phyloP scores from a whole-genome alignment of 208 protist genomes.

The Tritrichomonas foetus region DNA sequence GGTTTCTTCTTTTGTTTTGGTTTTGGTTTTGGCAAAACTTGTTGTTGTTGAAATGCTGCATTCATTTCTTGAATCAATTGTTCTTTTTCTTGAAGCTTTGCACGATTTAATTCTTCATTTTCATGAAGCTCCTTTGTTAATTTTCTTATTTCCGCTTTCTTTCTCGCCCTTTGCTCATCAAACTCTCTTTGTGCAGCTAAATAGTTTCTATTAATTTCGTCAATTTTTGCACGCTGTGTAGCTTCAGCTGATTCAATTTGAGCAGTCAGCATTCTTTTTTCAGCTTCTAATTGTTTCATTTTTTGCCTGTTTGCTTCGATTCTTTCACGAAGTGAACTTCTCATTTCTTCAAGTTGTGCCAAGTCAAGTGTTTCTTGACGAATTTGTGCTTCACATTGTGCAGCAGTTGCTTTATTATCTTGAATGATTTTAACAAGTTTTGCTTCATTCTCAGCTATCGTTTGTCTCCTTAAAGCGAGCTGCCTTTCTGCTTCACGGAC shows the following conservation, averaged over 20 bases:
- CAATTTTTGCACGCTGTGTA: background rate
- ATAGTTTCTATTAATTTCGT: background rate
- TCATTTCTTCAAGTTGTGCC: conserved; percentile 36
- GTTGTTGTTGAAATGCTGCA: background rate
- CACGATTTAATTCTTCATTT: conserved; percentile 28
- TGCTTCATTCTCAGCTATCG: conserved; percentile 25
- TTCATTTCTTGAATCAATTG: conserved; percentile 28
- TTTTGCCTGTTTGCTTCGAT: background rate
- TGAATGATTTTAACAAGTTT: conserved; percentile 1
- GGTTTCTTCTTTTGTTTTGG: background rate
- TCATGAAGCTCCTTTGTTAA: conserved; percentile 26
- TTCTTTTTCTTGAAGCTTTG: conserved; percentile 7
- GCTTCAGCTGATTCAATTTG: conserved; percentile 37
- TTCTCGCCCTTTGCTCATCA: background rate
- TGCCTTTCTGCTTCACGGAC: background rate
- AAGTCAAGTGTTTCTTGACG: background rate
- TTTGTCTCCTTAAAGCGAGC: background rate
- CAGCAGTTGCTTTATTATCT: background rate
- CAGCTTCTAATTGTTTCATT: background rate
- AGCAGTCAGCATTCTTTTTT: background rate
- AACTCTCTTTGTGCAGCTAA: conserved; percentile 22
- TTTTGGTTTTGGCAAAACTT: background rate
- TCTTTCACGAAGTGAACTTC: background rate
- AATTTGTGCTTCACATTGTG: conserved; percentile 27
- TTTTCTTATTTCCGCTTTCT: background rate